A percentile compares a stretch with the other conserved stretches of the same genome.
phyloP scores from a whole-genome alignment of 2,329 filamentous ascomycete genomes.

The Chaetomiaceae sp. region DNA sequence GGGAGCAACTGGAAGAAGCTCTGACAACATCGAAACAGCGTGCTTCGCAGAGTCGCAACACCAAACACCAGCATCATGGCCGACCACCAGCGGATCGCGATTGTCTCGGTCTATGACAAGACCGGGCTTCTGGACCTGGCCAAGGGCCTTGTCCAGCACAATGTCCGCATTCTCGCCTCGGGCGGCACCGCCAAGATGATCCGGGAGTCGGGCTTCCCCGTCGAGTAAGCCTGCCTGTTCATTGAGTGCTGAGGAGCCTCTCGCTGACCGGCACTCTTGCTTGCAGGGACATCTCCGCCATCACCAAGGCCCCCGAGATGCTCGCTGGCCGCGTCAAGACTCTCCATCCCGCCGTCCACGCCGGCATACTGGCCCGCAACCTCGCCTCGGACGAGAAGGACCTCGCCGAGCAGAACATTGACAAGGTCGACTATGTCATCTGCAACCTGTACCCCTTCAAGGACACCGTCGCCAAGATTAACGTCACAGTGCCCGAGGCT shows the following conservation, averaged over 20 bases:
- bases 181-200: constrained; percentile 96
- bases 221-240: constrained; percentile 62
- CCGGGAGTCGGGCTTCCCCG: constrained; percentile 88
- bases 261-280: constrained; percentile 1
- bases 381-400: constrained; percentile 96
- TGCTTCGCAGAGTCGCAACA: constrained; percentile 9
- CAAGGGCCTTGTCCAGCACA: constrained; percentile 81
- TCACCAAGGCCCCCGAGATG: constrained; percentile 97
- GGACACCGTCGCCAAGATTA: constrained; percentile 94
- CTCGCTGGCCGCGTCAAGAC: constrained; percentile 83
- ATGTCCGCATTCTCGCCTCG: constrained; percentile 89
- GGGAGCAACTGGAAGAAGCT: not conserved
- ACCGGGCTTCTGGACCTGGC: constrained; percentile 89
- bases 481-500: constrained; percentile 92
- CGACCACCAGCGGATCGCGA: constrained; percentile 62
- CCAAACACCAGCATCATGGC: constrained; percentile 30
- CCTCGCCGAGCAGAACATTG: constrained; percentile 88
- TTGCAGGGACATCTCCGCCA: constrained; percentile 88
- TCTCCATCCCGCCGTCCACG: constrained; percentile 87
- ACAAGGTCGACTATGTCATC: constrained; percentile 92
- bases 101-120: constrained; percentile 98
- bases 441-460: constrained; percentile 99
- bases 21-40: constrained; percentile 9
- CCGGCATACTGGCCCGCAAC: constrained; percentile 87
- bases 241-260: not conserved